Percentiles rank a stretch among this genome's conserved stretches.
These are phyloP conservation scores for Euphorbia celastroides DNA, from an alignment of 441 rosid genomes.

Conservation along the genomic window DNA sequence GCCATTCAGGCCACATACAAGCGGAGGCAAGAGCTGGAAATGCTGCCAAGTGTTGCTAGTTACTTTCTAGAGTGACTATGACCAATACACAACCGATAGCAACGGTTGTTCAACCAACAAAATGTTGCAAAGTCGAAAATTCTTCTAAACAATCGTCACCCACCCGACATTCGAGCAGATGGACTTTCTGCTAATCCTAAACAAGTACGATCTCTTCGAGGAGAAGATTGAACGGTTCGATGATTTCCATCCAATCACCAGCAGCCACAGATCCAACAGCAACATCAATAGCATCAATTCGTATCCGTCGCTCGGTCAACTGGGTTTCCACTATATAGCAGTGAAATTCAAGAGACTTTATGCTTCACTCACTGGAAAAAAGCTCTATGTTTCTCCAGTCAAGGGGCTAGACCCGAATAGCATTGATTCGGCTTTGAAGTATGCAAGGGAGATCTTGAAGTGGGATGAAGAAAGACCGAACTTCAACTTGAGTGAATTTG, in stretches of 20 bases:
- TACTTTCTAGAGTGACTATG: conserved; percentile 88
- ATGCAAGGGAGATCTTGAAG: conserved; percentile 86
- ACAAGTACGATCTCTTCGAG: conserved; percentile 80
- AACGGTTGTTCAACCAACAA: conserved; percentile 46
- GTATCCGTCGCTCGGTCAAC: conserved; percentile 73
- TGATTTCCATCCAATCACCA: conserved; percentile 77
- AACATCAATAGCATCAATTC: conserved; percentile 51
- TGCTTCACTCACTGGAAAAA: conserved; percentile 66
- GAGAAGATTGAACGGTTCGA: conserved; percentile 86
- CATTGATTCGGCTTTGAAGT: conserved; percentile 64
- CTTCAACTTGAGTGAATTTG: conserved; percentile 69
- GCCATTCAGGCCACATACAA: conserved; percentile 84
- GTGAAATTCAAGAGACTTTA: conserved; percentile 87
- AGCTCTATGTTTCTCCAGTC: conserved; percentile 59
- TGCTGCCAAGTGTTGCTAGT: conserved; percentile 79
- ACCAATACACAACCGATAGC: conserved; percentile 53
- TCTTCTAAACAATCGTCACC: conserved; percentile 81
- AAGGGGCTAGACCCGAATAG: conserved; percentile 72
- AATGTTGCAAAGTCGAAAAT: conserved; percentile 66
- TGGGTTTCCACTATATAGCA: conserved; percentile 74
- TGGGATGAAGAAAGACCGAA: conserved; percentile 84
- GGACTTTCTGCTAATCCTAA: conserved; percentile 86
- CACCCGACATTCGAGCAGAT: conserved; percentile 81
- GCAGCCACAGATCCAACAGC: conserved; percentile 46
- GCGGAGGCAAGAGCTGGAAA: conserved; percentile 67